Evolutionary conservation across 345 rosid genomes (phyloP).

Genomic region (Anastatica hierochuntica): DNA sequence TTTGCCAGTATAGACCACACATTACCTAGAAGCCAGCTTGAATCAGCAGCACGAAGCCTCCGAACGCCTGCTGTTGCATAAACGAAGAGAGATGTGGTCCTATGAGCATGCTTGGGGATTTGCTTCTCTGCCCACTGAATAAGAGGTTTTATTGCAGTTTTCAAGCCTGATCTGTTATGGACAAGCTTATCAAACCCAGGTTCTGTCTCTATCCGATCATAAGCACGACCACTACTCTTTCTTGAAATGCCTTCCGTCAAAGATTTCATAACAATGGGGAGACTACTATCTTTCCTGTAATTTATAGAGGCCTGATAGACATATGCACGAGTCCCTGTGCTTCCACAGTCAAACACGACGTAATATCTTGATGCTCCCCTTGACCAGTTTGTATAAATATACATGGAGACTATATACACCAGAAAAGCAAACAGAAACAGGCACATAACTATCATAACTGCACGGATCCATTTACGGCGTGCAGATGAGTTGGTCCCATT

Average conservation of each 20-base stretch:
- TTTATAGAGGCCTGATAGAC: constrained; percentile 66
- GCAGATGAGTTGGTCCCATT: constrained; percentile 32
- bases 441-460: constrained; percentile 41
- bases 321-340: constrained; percentile 92
- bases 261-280: constrained; percentile 61
- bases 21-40: constrained; percentile 84
- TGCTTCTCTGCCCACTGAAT: constrained; percentile 84
- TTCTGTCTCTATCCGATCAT: constrained; percentile 96
- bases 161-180: constrained; percentile 65
- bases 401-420: constrained; percentile 44
- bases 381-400: constrained; percentile 64
- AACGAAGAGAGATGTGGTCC: constrained; percentile 74
- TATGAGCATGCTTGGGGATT: constrained; percentile 73
- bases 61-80: constrained; percentile 97
- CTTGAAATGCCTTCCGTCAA: constrained; percentile 61
- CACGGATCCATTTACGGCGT: constrained; percentile 53
- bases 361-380: constrained; percentile 65
- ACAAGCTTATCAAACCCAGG: constrained; percentile 89
- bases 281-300: constrained; percentile 46
- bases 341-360: constrained; percentile 96
- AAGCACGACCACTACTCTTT: constrained; percentile 79
- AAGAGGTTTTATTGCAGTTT: constrained; percentile 72
- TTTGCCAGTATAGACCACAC: constrained; percentile 72
- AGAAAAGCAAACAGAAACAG: constrained; percentile 46
- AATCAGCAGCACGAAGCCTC: constrained; percentile 65